Evolutionary conservation across 106 monocot genomes (phyloP).

Genomic region (Amphibolis antarctica): DNA sequence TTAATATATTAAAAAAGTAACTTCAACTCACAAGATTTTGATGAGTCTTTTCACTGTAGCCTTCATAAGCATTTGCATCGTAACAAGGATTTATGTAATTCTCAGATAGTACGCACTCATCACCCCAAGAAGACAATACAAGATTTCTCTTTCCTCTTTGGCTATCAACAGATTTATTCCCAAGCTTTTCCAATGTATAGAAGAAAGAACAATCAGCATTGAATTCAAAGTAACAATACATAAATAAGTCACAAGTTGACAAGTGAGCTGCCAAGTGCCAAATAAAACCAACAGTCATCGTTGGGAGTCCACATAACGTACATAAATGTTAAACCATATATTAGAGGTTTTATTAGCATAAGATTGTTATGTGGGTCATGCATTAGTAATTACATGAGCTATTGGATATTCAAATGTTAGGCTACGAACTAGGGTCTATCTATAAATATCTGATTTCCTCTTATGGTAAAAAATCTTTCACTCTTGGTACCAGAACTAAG

Average conservation of each 20-base stretch:
- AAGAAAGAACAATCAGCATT: not conserved
- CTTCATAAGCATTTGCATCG: conserved; percentile 28
- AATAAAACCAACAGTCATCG: too few relatives aligned
- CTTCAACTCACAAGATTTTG: conserved; percentile 49
- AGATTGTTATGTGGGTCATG: too few relatives aligned
- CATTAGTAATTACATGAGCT: too few relatives aligned
- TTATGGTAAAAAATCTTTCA: too few relatives aligned
- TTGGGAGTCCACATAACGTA: too few relatives aligned
- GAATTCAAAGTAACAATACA: not conserved
- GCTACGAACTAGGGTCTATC: too few relatives aligned
- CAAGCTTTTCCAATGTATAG: conserved; percentile 4
- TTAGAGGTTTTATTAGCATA: too few relatives aligned
- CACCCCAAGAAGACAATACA: conserved; percentile 86
- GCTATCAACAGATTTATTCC: conserved; percentile 44
- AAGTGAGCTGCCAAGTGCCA: too few relatives aligned
- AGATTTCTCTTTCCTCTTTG: conserved; percentile 81
- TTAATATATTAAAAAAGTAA: not conserved
- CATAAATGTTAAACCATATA: too few relatives aligned
- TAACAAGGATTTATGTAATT: conserved; percentile 79
- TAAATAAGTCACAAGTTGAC: not conserved
- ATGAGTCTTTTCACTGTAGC: conserved; percentile 66
- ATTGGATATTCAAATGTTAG: too few relatives aligned
- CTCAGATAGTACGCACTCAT: conserved; percentile 56
- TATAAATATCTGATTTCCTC: too few relatives aligned
- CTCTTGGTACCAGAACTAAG: too few relatives aligned